Evolutionary conservation across 768 basidiomycete genomes (phyloP), one percentile per base, ranked within the genome.

Genomic region (Cystofilobasidium ferigula): DNA sequence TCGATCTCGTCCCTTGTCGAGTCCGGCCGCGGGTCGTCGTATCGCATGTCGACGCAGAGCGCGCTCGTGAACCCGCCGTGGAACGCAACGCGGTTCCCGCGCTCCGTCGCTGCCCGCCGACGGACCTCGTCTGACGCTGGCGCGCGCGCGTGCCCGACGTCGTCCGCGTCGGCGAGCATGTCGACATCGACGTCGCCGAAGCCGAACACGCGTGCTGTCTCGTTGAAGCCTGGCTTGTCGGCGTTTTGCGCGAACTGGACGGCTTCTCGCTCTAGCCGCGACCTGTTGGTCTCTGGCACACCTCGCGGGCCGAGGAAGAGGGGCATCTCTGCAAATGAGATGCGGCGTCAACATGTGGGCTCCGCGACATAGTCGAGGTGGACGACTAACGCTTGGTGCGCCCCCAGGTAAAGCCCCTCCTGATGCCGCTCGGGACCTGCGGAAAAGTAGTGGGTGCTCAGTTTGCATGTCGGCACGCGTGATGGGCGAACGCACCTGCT

Each of bases 111-210:
- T 2, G 74, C 73, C 18, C 73, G 59, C 35, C 72, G 62, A 3
- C 70, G 63, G 22, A 71, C 70, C 18, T 68, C 71, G 10, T 54
- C 67, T 13, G 59, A 35, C 2, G 68, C 70, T 0, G 71, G 70
- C 24, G 68, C 57, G 24, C 76, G 69, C 6, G 71, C 74, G 47
- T 69, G 26, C 6, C 76, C 76, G 22, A 68, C 59, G 54, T 70
- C 71, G 56, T 63, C 71, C 13, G 72, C 69, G 61, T 77, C 75
- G 45, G 72, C 76, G 0, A 67, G 57, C 58, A 63, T 57, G 47
- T 63, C 62, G 43, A 57, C 63, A 28, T 68, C 62, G 26, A 64
- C 62, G 26, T 67, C 61, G 18, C 66, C 66, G 28, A 62, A 67
- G 10, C 61, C 66, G 22, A 60, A 53, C 0, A 67, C 36, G n/a